Evolutionary conservation across 495 filamentous ascomycete species (phyloP).

Genomic region (Talaromyces liani): DNA sequence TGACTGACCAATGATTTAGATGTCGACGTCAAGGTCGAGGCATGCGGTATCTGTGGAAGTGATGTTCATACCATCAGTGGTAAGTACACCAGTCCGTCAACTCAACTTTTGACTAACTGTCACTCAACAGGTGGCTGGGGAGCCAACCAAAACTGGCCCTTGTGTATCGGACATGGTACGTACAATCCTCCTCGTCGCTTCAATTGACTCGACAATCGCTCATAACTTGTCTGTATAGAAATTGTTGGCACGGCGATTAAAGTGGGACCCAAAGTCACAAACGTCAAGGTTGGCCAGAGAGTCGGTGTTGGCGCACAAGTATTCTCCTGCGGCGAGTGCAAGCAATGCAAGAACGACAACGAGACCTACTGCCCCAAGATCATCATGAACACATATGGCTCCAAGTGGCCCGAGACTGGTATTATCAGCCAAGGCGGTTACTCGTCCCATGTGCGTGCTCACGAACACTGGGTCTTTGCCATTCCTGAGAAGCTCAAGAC

Average conservation of each 20-base stretch:
- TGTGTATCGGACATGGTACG: slow-evolving; percentile 61
- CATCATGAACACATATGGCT: slow-evolving; percentile 56
- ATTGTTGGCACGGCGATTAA: slow-evolving; percentile 64
- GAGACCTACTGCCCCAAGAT: slow-evolving; percentile 72
- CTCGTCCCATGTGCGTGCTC: slow-evolving; percentile 62
- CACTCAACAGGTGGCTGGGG: slow-evolving; percentile 57
- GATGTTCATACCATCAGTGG: slow-evolving; percentile 72
- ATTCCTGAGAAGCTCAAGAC: slow-evolving; percentile 68
- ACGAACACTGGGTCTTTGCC: slow-evolving; percentile 67
- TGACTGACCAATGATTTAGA: slow-evolving; percentile 28
- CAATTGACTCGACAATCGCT: not conserved
- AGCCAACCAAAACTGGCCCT: slow-evolving; percentile 49
- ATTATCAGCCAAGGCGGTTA: slow-evolving; percentile 60
- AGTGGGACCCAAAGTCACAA: slow-evolving; percentile 59
- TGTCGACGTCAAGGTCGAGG: slow-evolving; percentile 64
- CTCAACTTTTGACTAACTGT: slow-evolving; percentile 7
- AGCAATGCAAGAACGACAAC: slow-evolving; percentile 61
- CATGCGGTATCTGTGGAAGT: slow-evolving; percentile 72
- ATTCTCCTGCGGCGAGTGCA: slow-evolving; percentile 62
- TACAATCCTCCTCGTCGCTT: not conserved
- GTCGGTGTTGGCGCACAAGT: slow-evolving; percentile 77
- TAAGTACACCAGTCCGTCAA: slow-evolving; percentile 10
- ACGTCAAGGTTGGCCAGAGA: slow-evolving; percentile 64
- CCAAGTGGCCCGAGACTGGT: slow-evolving; percentile 54
- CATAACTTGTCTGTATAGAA: slow-evolving; percentile 29